Evolutionary conservation across 2,329 filamentous ascomycete genomes (phyloP).

Genomic region (Aaosphaeria arxii): DNA sequence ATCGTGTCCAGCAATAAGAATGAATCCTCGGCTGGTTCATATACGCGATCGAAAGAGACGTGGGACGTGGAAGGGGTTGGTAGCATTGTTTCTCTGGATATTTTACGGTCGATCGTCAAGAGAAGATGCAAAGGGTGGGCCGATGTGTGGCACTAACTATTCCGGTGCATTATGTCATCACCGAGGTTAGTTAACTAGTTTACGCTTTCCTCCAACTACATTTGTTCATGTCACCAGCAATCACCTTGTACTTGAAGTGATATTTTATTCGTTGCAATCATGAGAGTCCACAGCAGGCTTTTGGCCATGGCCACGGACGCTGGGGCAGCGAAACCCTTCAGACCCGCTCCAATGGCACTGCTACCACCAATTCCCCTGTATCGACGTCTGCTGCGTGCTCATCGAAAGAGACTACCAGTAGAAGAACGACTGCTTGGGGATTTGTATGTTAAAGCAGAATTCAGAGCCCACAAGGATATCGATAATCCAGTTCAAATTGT

Average conservation of each 20-base stretch:
- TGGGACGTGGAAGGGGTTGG: constrained; percentile 93
- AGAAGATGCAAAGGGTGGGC: too few species aligned
- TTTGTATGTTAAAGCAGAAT: constrained; percentile 90
- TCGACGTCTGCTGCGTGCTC: constrained; percentile 78
- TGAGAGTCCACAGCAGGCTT: constrained; percentile 28
- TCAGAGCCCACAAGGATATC: constrained; percentile 74
- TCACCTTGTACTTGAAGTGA: not conserved
- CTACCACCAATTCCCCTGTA: constrained; percentile 88
- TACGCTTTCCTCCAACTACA: not conserved
- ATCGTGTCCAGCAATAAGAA: constrained; percentile 92
- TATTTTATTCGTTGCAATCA: constrained; percentile 7
- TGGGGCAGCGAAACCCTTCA: constrained; percentile 31
- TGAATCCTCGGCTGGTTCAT: constrained; percentile 95
- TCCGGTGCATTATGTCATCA: constrained; percentile 1
- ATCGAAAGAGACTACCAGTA: constrained; percentile 71
- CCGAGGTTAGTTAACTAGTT: constrained; percentile 5
- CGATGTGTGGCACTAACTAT: not conserved
- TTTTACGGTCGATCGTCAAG: too few species aligned
- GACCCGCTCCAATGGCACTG: constrained; percentile 59
- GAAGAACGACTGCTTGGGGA: constrained; percentile 83
- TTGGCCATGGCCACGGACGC: constrained; percentile 35
- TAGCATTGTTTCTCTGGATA: constrained; percentile 59
- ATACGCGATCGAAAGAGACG: constrained; percentile 82
- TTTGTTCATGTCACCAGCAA: not conserved
- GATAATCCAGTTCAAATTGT: constrained; percentile 94